Conservation (phyloP, 768 basidiomycete genomes). For the Phaffia tasmanica region DNA sequence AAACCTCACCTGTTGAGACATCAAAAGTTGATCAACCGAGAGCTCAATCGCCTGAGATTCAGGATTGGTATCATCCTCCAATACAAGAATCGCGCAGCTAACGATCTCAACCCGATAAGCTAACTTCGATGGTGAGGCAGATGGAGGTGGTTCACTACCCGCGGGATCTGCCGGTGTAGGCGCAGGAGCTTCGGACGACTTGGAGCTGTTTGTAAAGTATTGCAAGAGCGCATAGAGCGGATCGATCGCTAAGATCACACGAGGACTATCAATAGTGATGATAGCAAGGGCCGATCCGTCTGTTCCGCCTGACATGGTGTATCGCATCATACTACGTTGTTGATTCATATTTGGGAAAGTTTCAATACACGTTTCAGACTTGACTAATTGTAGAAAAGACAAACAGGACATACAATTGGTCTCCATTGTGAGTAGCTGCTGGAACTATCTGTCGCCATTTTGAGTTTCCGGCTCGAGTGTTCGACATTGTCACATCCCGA, state of each 20-base stretch:
- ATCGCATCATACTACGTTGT: slow-evolving; percentile 58
- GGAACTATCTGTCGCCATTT: slow-evolving; percentile 93
- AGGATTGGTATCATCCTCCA: slow-evolving; percentile 68
- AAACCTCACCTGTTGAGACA: slow-evolving; percentile 71
- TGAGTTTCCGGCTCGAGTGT: slow-evolving; percentile 67
- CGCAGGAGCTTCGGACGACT: slow-evolving; percentile 31
- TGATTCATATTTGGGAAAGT: neutral
- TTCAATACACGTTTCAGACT: neutral
- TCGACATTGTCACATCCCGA: slow-evolving; percentile 83
- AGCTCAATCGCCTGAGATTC: slow-evolving; percentile 79
- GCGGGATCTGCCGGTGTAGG: slow-evolving; percentile 34
- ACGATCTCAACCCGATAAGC: slow-evolving; percentile 74
- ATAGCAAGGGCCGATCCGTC: slow-evolving; percentile 57
- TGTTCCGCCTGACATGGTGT: slow-evolving; percentile 57
- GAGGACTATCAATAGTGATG: slow-evolving; percentile 81
- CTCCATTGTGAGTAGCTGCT: slow-evolving; percentile 75
- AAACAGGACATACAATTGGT: slow-evolving; percentile 46
- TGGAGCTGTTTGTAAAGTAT: slow-evolving; percentile 53
- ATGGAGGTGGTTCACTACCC: slow-evolving; percentile 7
- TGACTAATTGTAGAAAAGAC: neutral
- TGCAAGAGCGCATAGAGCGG: slow-evolving; percentile 78
- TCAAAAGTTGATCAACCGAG: slow-evolving; percentile 66
- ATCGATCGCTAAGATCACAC: slow-evolving; percentile 81
- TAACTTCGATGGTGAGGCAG: slow-evolving; percentile 34
- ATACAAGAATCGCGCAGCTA: slow-evolving; percentile 72